Evolutionary conservation across 306 rosid species (phyloP).

Genomic region (Lotus japonicus): DNA sequence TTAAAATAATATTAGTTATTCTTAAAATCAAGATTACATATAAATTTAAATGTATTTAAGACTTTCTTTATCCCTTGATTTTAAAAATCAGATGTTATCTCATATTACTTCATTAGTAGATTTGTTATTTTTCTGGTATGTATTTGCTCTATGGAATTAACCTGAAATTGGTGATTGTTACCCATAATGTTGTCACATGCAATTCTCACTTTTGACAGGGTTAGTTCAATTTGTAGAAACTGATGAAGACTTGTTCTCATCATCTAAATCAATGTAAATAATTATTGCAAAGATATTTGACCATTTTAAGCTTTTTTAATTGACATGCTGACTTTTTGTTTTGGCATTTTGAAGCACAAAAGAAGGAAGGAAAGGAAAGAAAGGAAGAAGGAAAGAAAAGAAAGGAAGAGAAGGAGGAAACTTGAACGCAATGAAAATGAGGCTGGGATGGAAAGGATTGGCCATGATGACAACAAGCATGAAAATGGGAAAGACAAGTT

Average conservation of each 20-base stretch:
- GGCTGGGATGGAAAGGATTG: background rate
- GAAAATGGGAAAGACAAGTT: background rate
- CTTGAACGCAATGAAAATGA: background rate
- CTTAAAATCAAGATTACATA: too few species aligned
- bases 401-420: background rate
- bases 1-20: too few species aligned
- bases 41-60: too few species aligned
- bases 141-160: too few species aligned
- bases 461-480: background rate
- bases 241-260: too few species aligned
- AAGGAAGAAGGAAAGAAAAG: background rate
- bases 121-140: too few species aligned
- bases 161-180: too few species aligned
- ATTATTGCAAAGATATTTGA: background rate
- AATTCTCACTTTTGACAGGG: background rate
- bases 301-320: background rate
- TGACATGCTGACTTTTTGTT: background rate
- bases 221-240: too few species aligned
- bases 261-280: background rate
- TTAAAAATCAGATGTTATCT: too few species aligned
- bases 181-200: background rate
- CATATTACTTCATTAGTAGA: too few species aligned
- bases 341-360: conserved; percentile 1
- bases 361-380: background rate
- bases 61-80: too few species aligned